Percentiles rank a stretch among this genome's conserved stretches.
phyloP scores from a whole-genome alignment of 2,329 filamentous ascomycete genomes.

The Cladophialophora psammophila region DNA sequence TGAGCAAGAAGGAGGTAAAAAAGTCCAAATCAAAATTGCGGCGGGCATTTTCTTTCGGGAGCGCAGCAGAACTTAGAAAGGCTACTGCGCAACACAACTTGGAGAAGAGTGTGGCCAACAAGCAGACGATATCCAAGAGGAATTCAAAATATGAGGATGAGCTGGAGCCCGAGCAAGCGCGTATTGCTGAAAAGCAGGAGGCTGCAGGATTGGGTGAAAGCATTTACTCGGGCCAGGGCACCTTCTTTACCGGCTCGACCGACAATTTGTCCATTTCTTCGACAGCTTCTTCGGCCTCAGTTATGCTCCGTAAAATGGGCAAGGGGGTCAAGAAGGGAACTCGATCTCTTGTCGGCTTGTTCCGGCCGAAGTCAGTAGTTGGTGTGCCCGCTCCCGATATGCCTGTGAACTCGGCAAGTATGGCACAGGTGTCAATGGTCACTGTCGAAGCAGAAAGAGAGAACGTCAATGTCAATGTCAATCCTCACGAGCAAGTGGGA shows the following conservation, averaged over 20 bases:
- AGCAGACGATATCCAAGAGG: slow-evolving; percentile 57
- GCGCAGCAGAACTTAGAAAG: slow-evolving; percentile 85
- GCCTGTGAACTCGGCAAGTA: slow-evolving; percentile 68
- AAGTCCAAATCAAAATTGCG: slow-evolving; percentile 87
- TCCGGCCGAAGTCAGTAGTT: slow-evolving; percentile 90
- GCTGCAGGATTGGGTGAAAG: slow-evolving; percentile 88
- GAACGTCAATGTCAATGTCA: slow-evolving; percentile 74
- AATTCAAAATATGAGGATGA: slow-evolving; percentile 71
- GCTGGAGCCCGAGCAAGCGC: slow-evolving; percentile 85
- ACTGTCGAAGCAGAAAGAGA: slow-evolving; percentile 94
- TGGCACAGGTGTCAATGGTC: slow-evolving; percentile 91
- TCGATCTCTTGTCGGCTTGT: slow-evolving; percentile 89
- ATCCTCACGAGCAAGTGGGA: slow-evolving; percentile 70
- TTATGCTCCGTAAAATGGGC: slow-evolving; percentile 89
- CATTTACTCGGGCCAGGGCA: slow-evolving; percentile 87
- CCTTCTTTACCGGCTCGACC: slow-evolving; percentile 86
- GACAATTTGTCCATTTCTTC: slow-evolving; percentile 75
- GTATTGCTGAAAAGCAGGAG: slow-evolving; percentile 92
- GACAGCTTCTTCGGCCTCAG: slow-evolving; percentile 57
- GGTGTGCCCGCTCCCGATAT: slow-evolving; percentile 77
- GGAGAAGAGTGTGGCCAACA: slow-evolving; percentile 52
- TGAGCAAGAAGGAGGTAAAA: slow-evolving; percentile 81
- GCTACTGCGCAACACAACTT: slow-evolving; percentile 70
- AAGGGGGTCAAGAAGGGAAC: slow-evolving; percentile 96
- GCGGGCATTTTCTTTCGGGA: slow-evolving; percentile 95